Evolutionary conservation across 1,284 basidiomycete genomes (phyloP), one percentile per base, ranked within the genome.

Genomic region (Sporisorium exsertum): DNA sequence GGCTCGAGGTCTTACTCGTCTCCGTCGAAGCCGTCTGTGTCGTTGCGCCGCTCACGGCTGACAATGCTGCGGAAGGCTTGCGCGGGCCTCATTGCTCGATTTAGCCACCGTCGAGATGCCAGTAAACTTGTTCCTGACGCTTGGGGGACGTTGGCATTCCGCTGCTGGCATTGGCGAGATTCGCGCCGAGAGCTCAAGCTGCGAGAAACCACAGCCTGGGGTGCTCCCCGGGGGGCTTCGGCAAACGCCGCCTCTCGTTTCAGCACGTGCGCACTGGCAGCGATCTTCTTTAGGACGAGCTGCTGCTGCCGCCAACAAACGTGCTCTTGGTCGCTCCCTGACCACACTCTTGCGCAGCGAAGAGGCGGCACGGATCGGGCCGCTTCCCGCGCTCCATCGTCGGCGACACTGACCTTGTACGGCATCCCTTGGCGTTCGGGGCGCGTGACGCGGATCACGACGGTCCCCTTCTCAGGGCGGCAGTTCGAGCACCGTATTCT

Each of bases 331-430:
- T 68, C 24, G 68, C 68, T 33, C n/a, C n/a, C 72, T 76, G 58
- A 72, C 60, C 37, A 76, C 68, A 51, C 61, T 76, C 68, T 76
- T 76, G 27, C 64, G 58, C 50, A 72, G 29, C 27, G 54, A 54
- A 29, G 56, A 60, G 10, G 64, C 61, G 1, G 58, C 61, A 37
- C 64, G 57, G 3, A 32, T 49, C 3, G 64, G 53, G 20, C 49
- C 53, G 10, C 40, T 43, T 40, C 37, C 10, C 16, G 16, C 37
- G 37, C 13, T 8, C 13, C 18, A 3, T 8, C 37, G 16, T 16
- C 27, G 4, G 64, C 61, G 15, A 64, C 61, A 60, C 64, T 64
- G 50, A 67, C 59, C 29, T 68, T 64, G 64, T 72, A 70, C 58
- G 73, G 64, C 63, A 70, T 56, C 0, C 73, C 66, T 18, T 72